phyloP scores from a whole-genome alignment of 305 asterid genomes.

The Solanum hybrid region DNA sequence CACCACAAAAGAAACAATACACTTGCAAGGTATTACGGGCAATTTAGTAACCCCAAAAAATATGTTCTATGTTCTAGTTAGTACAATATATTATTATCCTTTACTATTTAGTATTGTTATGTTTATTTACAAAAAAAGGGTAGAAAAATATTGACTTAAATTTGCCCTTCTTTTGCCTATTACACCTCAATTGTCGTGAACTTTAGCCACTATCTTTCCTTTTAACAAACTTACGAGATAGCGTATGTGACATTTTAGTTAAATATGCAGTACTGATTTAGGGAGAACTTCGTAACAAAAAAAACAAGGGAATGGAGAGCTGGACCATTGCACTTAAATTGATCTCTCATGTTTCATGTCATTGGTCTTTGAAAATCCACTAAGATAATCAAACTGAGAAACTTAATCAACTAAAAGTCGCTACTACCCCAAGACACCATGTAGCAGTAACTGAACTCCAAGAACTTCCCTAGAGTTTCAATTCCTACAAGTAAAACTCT shows the following conservation, averaged over 20 bases:
- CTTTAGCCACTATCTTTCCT: background rate
- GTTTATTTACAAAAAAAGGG: too few relatives aligned
- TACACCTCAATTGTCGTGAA: background rate
- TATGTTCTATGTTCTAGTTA: background rate
- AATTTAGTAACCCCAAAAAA: background rate
- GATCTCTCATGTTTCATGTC: background rate
- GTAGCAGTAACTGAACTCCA: background rate
- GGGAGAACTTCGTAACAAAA: background rate
- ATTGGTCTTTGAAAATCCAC: background rate
- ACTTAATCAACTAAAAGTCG: background rate
- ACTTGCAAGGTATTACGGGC: background rate
- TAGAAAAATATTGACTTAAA: too few relatives aligned
- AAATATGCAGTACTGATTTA: background rate
- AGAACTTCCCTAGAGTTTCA: background rate
- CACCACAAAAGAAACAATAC: background rate
- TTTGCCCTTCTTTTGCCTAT: background rate
- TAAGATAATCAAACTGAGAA: background rate
- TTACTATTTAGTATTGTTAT: too few relatives aligned
- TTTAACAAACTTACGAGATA: background rate
- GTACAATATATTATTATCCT: background rate
- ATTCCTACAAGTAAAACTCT: background rate
- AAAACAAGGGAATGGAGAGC: background rate
- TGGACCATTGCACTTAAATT: background rate
- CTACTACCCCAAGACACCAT: background rate
- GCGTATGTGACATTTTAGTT: background rate